phyloP scores from a whole-genome alignment of 345 rosid genomes.

The Moricandia moricandioides region DNA sequence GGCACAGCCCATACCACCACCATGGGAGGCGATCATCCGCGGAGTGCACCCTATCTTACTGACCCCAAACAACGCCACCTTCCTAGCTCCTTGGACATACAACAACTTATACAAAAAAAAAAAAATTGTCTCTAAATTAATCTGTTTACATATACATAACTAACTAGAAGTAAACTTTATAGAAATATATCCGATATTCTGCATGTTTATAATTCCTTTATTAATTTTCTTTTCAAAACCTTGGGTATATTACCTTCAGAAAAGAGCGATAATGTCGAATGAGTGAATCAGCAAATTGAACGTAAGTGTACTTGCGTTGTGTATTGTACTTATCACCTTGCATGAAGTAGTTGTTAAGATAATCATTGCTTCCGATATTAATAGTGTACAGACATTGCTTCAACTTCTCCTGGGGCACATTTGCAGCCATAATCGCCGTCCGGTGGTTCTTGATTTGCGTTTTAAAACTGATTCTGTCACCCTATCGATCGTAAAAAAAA shows the following conservation, averaged over 20 bases:
- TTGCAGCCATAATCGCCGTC: constrained; percentile 14
- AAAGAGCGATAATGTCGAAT: constrained; percentile 15
- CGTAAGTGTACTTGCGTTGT: not conserved
- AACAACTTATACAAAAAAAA: constrained; percentile 17
- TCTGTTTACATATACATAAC: not conserved
- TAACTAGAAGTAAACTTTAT: not conserved
- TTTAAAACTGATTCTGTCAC: constrained; percentile 37
- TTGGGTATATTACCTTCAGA: constrained; percentile 23
- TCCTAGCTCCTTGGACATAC: constrained; percentile 37
- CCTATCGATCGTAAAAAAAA: constrained; percentile 41
- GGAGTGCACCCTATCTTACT: constrained; percentile 45
- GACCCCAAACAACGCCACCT: constrained; percentile 41
- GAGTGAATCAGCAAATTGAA: constrained; percentile 34
- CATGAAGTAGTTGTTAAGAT: constrained; percentile 52
- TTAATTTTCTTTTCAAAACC: not conserved
- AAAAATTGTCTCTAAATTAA: no score
- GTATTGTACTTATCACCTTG: constrained; percentile 26
- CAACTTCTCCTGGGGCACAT: constrained; percentile 29
- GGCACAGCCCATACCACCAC: constrained; percentile 32
- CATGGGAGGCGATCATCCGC: constrained; percentile 6
- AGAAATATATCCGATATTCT: not conserved
- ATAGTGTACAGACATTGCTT: constrained; percentile 49
- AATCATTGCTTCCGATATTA: constrained; percentile 52
- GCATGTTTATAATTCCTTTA: not conserved
- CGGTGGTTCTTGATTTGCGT: constrained; percentile 45